Evolutionary conservation across 257 asterid genomes (phyloP).

Genomic region (Solanum appendiculatum): DNA sequence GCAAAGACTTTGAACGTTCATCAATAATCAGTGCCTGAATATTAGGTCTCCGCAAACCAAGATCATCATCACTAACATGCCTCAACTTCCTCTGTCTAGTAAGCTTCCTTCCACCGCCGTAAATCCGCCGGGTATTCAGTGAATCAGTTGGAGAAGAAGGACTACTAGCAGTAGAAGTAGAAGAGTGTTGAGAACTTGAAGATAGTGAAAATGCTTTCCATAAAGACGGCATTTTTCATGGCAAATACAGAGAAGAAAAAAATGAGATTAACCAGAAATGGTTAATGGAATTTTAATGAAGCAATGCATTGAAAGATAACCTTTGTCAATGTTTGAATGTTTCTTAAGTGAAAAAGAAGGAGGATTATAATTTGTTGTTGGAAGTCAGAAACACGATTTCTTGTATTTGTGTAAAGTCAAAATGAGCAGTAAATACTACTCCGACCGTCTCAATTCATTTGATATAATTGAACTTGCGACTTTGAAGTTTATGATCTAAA

Average conservation of each 20-base stretch:
- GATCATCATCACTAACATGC: conserved; percentile 42
- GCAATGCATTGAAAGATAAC: neutral
- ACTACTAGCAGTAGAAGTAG: conserved; percentile 15
- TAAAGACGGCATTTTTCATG: conserved; percentile 32
- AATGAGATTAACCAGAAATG: neutral
- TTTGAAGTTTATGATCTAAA: no score
- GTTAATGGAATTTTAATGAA: neutral
- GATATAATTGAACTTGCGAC: no score
- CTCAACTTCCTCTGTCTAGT: conserved; percentile 46
- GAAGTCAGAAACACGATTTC: conserved; percentile 4
- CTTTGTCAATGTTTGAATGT: neutral
- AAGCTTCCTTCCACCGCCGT: conserved; percentile 22
- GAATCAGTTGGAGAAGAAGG: conserved; percentile 15
- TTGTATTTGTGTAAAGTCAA: neutral
- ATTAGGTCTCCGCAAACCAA: conserved; percentile 16
- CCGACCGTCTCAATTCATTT: neutral
- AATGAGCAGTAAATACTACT: neutral
- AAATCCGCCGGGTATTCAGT: neutral
- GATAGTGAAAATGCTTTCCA: conserved; percentile 47
- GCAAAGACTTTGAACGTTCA: conserved; percentile 35
- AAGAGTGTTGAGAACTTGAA: conserved; percentile 2
- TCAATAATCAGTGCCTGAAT: neutral
- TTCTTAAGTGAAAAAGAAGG: neutral
- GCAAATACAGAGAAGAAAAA: neutral
- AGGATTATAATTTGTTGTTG: neutral